phyloP scores from a whole-genome alignment of 352 stramenopile species.

The Paralagenidium karlingii region DNA sequence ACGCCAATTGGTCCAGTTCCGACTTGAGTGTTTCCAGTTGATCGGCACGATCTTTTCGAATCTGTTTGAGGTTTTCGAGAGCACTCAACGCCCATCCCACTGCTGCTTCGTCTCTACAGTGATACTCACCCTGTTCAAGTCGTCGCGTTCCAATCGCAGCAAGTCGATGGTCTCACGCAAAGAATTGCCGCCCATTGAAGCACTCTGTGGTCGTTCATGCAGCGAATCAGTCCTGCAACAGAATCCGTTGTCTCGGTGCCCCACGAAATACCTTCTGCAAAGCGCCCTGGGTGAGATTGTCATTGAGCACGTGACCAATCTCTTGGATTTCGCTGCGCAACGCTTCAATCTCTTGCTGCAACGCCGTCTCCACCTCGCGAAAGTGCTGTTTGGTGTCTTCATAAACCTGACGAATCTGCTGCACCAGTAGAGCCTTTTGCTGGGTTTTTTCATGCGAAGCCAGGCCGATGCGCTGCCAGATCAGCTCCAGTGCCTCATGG shows the following conservation, averaged over 20 bases:
- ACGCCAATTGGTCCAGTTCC: neutral
- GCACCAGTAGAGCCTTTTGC: conserved; percentile 10
- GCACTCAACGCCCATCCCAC: conserved; percentile 1
- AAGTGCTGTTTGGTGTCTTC: conserved; percentile 6
- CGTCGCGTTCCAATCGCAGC: conserved; percentile 24
- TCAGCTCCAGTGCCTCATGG: conserved; percentile 9
- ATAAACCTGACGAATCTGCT: neutral
- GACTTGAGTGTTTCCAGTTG: conserved; percentile 5
- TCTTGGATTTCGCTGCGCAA: conserved; percentile 18
- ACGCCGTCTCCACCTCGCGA: conserved; percentile 10
- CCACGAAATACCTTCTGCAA: conserved; percentile 4
- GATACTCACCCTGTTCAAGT: conserved; percentile 18
- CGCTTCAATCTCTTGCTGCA: conserved; percentile 21
- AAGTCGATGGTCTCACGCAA: conserved; percentile 17
- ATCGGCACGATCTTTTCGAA: neutral
- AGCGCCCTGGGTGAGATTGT: no score
- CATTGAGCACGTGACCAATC: no score
- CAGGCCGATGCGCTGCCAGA: conserved; percentile 22
- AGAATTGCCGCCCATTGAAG: neutral
- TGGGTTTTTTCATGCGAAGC: conserved; percentile 11
- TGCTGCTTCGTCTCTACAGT: neutral
- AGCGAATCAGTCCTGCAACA: conserved; percentile 7
- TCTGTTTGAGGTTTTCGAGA: conserved; percentile 2
- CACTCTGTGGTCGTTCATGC: conserved; percentile 1
- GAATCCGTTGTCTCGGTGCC: neutral